Evolutionary conservation across 306 rosid genomes (phyloP).

Genomic region (Pueraria montana): DNA sequence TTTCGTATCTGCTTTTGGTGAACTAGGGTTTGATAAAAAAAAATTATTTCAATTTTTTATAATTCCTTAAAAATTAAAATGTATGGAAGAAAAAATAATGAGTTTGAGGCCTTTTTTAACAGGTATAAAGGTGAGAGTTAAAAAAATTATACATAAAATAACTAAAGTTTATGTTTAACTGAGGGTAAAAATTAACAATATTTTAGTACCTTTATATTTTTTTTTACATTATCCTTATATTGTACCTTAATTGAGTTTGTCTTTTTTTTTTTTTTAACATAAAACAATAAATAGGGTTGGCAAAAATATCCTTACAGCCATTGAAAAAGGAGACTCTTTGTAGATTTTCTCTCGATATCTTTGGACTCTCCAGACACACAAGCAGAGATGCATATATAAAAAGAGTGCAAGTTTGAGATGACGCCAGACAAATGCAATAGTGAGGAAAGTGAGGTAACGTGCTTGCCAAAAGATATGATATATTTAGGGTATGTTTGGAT

Average conservation of each 20-base stretch:
- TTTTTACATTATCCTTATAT: background rate
- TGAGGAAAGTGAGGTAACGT: slow-evolving; percentile 7
- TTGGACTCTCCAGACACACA: background rate
- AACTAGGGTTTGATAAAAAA: background rate
- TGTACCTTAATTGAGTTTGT: background rate
- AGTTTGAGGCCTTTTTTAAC: background rate
- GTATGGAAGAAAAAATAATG: background rate
- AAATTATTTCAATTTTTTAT: background rate
- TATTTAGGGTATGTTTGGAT: slow-evolving; percentile 5
- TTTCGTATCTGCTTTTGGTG: background rate
- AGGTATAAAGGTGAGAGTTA: background rate
- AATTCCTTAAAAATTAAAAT: background rate
- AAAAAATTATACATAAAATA: background rate
- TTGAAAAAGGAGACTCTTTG: background rate
- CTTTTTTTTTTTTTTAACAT: background rate
- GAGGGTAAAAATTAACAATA: background rate
- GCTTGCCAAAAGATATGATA: slow-evolving; percentile 35
- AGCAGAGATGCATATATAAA: background rate
- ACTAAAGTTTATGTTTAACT: background rate
- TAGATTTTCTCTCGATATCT: background rate
- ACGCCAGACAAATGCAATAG: background rate
- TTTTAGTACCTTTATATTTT: background rate
- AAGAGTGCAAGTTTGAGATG: background rate
- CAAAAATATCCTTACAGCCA: background rate
- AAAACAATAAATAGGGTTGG: background rate